Base-by-base conservation (phyloP, 1,284 basidiomycete species). In the Pisolithus thermaeus region DNA sequence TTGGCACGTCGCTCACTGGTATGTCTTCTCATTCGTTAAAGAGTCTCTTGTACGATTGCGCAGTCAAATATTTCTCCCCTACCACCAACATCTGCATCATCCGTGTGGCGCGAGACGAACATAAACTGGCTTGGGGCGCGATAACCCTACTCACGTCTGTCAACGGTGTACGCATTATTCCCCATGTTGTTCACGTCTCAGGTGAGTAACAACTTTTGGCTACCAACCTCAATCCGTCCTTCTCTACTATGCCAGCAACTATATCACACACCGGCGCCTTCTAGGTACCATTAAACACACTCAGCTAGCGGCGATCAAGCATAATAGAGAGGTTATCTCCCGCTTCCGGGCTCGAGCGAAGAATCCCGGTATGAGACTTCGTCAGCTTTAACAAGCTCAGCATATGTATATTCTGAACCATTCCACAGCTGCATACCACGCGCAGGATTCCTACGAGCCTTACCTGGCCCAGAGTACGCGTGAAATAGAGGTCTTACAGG, bases 21-120 rank as follows among this genome's bases (percentile, higher is more conserved):
- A 49, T 46, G 66, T 72, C 52, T 14, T 20, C 23, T 25, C 32
- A 20, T 30, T 28, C 4, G 4, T 54, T 4, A 25, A 18, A 40
- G 9, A 14, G 1, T 44, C 20, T 27, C 20, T 50, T 9, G n/a
- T 8, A 22, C 22, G 30, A 49, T 43, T 56, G 28, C 7, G 1
- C 11, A 90, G 88, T 91, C 53, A 91, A 90, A 65, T 92, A 91
- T 60, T 90, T 82, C 60, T 90, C 89, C 0, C 84, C 87, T 0
- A 80, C 75, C 18, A 91, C 87, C 8, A 81, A 82, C 56, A 72
- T 90, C 0, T 88, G 84, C 59, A 90, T 92, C 60, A 76, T 91
- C 43, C 83, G 88, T 25, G 86, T 90, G 27, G 84, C 81, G 18
- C 72, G 89, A 44, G 88, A 90, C 50, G 84, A 86, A 49, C 79